These are phyloP conservation scores for Piper betle DNA, from an alignment of 164 flowering plant genomes.

Conservation along the genomic window DNA sequence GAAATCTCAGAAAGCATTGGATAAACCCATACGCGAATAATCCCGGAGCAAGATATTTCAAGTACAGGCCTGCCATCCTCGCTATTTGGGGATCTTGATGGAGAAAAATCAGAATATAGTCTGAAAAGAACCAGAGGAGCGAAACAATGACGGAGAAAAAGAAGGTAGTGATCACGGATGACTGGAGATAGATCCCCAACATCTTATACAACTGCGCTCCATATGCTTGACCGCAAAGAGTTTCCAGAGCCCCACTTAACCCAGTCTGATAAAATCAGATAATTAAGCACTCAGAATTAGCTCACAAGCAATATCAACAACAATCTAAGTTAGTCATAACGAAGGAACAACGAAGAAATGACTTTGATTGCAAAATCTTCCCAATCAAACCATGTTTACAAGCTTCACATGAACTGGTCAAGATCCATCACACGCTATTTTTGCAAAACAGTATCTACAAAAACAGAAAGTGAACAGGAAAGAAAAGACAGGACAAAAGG, in stretches of 20 bases:
- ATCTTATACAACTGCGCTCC: conserved; percentile 55
- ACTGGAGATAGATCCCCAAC: conserved; percentile 72
- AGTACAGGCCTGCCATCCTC: conserved; percentile 37
- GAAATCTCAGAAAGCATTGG: conserved; percentile 67
- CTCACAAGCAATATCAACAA: no score
- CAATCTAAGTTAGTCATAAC: no score
- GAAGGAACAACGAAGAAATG: no score
- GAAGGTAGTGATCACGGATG: conserved; percentile 54
- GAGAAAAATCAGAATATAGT: conserved; percentile 41
- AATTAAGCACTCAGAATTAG: no score
- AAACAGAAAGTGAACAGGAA: no score
- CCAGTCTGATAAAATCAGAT: conserved; percentile 33
- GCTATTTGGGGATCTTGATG: conserved; percentile 56
- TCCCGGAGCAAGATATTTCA: conserved; percentile 53
- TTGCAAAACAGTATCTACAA: no score
- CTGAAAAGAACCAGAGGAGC: conserved; percentile 63
- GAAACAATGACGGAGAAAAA: conserved; percentile 41
- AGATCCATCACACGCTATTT: no score
- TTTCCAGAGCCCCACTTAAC: conserved; percentile 82
- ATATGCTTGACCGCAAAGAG: conserved; percentile 84
- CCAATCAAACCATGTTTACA: no score
- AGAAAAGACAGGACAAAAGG: no score
- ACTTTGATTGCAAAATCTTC: no score
- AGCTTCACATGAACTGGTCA: no score
- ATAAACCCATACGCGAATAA: conserved; percentile 59